phyloP scores from a whole-genome alignment of 2,329 filamentous ascomycete species.

The Phyllosticta paracitricarpa region DNA sequence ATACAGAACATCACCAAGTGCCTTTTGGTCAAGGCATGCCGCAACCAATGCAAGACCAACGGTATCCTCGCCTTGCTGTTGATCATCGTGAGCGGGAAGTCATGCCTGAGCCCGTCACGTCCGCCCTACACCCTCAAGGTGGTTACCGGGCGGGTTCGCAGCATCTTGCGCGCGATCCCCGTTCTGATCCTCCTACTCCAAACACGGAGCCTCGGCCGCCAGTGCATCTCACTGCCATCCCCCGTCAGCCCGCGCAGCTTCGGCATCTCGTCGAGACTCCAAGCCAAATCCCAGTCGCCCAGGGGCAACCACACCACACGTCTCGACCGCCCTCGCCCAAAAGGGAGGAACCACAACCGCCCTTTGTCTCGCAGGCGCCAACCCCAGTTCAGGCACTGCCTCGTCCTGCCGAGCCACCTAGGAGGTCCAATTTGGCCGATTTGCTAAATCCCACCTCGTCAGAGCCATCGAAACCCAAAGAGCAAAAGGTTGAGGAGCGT shows the following conservation, averaged over 20 bases:
- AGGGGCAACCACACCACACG: slow-evolving; percentile 3
- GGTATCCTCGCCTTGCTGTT: neutral
- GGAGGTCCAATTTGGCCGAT: slow-evolving; percentile 28
- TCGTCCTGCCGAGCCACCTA: slow-evolving; percentile 14
- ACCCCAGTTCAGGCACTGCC: slow-evolving; percentile 3
- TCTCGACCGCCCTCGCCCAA: slow-evolving; percentile 3
- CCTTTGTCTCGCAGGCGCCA: neutral
- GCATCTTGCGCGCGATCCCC: slow-evolving; percentile 17
- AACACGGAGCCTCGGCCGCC: slow-evolving; percentile 23
- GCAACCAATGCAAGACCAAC: slow-evolving; percentile 7
- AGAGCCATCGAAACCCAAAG: slow-evolving; percentile 2
- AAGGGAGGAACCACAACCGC: slow-evolving; percentile 7
- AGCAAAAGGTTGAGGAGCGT: slow-evolving; percentile 3
- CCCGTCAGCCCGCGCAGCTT: slow-evolving; percentile 11
- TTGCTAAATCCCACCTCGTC: slow-evolving; percentile 22
- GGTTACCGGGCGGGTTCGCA: slow-evolving; percentile 12
- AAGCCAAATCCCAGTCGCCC: slow-evolving; percentile 15
- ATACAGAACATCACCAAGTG: slow-evolving; percentile 6
- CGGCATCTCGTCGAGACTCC: slow-evolving; percentile 18
- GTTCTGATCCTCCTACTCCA: slow-evolving; percentile 16
- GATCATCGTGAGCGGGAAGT: slow-evolving; percentile 8
- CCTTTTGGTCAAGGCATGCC: slow-evolving; percentile 4
- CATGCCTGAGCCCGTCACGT: neutral
- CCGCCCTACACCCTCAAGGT: neutral
- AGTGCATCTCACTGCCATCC: slow-evolving; percentile 17